These are phyloP conservation scores for Geranomyces variabilis DNA, from an alignment of 192 early-diverging fungal genomes.

Conservation along the genomic window DNA sequence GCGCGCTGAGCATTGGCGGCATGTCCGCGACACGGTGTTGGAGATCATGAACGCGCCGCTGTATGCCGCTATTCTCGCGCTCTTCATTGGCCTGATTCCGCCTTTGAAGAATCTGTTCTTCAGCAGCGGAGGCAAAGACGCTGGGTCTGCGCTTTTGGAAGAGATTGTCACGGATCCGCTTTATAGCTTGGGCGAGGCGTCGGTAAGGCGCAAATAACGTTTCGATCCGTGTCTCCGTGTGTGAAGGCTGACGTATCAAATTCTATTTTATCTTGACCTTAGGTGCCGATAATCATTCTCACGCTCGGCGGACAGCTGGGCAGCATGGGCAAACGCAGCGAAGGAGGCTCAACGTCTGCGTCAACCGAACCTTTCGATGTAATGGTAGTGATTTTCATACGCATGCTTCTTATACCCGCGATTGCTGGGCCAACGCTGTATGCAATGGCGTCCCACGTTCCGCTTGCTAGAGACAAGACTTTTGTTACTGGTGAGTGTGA, in stretches of 20 bases:
- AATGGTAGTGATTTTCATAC: conserved; percentile 14
- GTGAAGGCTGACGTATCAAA: too few species aligned
- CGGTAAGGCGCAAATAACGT: conserved; percentile 31
- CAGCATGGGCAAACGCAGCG: conserved; percentile 16
- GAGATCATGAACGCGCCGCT: conserved; percentile 67
- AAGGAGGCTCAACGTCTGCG: not conserved
- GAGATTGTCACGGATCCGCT: conserved; percentile 68
- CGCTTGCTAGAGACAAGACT: conserved; percentile 12
- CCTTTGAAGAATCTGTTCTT: conserved; percentile 66
- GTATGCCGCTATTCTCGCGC: conserved; percentile 67
- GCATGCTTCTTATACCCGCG: conserved; percentile 26
- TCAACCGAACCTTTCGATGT: conserved; percentile 10
- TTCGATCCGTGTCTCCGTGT: too few species aligned
- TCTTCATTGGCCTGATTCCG: conserved; percentile 68
- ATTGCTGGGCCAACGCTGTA: not conserved
- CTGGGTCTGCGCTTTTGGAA: conserved; percentile 35
- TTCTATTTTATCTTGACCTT: too few species aligned
- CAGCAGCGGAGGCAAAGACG: conserved; percentile 24
- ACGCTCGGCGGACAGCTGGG: conserved; percentile 75
- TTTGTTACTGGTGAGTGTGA: conserved; percentile 27
- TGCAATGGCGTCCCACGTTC: not conserved
- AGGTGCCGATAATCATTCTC: conserved; percentile 71
- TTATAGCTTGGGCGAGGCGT: conserved; percentile 73
- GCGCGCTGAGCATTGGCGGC: not conserved
- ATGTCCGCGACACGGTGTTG: not conserved